phyloP scores from a whole-genome alignment of 2,329 filamentous ascomycete species.

The Pseudopithomyces chartarum region DNA sequence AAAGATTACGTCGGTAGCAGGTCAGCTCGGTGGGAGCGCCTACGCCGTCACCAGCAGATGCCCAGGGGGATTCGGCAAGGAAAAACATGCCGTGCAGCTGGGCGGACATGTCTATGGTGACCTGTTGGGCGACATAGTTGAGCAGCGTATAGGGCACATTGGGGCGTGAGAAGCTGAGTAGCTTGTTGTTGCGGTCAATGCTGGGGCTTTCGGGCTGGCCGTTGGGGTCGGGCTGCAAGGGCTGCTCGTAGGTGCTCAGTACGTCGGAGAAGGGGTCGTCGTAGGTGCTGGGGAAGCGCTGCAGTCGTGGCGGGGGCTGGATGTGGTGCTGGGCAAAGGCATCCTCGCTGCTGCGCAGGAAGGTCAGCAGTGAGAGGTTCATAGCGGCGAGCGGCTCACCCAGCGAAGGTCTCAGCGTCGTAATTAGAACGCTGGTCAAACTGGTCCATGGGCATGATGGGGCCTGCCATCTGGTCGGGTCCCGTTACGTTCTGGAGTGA shows the following conservation, averaged over 20 bases:
- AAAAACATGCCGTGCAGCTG: slow-evolving; percentile 92
- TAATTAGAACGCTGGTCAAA: slow-evolving; percentile 65
- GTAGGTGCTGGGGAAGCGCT: slow-evolving; percentile 56
- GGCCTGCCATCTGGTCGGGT: slow-evolving; percentile 45
- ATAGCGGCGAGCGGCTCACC: slow-evolving; percentile 50
- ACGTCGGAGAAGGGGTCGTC: slow-evolving; percentile 59
- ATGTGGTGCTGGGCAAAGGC: slow-evolving; percentile 51
- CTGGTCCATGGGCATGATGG: slow-evolving; percentile 58
- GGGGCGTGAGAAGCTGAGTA: slow-evolving; percentile 57
- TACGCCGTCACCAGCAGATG: slow-evolving; percentile 59
- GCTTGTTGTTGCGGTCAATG: slow-evolving; percentile 67
- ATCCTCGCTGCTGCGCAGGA: slow-evolving; percentile 55
- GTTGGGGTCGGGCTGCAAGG: slow-evolving; percentile 52
- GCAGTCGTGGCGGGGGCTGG: slow-evolving; percentile 49
- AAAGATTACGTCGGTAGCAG: slow-evolving; percentile 93
- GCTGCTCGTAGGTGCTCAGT: slow-evolving; percentile 54
- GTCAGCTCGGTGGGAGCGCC: slow-evolving; percentile 78
- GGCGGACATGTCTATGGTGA: slow-evolving; percentile 70
- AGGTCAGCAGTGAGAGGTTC: slow-evolving; percentile 34
- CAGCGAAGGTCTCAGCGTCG: slow-evolving; percentile 64
- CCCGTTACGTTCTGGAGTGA: slow-evolving; percentile 59
- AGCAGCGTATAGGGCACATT: slow-evolving; percentile 62
- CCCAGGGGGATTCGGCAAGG: slow-evolving; percentile 76
- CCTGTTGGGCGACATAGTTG: slow-evolving; percentile 67
- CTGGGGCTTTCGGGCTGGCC: slow-evolving; percentile 57